Conservation (phyloP, 164 flowering plant genomes). For the Protea cynaroides region DNA sequence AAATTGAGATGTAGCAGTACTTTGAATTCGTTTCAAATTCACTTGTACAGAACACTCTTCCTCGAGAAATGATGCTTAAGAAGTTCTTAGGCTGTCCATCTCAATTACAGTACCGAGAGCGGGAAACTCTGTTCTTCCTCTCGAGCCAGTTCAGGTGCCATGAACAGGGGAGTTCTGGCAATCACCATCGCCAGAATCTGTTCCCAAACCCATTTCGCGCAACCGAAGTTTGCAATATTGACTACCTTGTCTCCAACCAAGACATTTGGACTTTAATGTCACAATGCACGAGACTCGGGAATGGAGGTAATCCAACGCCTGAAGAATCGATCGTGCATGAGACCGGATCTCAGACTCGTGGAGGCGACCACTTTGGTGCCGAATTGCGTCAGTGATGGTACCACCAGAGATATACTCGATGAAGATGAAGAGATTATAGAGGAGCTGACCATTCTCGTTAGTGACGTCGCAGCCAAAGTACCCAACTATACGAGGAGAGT, state of each 20-base stretch:
- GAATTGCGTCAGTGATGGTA: conserved; percentile 41
- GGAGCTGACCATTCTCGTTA: conserved; percentile 18
- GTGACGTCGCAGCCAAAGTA: conserved; percentile 47
- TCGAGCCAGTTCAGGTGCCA: conserved; percentile 86
- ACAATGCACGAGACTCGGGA: conserved; percentile 60
- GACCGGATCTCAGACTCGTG: conserved; percentile 32
- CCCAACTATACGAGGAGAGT: conserved; percentile 36
- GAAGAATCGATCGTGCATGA: conserved; percentile 33
- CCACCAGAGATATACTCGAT: conserved; percentile 66
- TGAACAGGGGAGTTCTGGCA: conserved; percentile 66
- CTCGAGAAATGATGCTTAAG: too few species aligned
- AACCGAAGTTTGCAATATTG: conserved; percentile 75
- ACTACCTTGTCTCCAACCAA: conserved; percentile 41
- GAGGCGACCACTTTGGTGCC: conserved; percentile 29
- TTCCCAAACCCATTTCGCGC: conserved; percentile 37
- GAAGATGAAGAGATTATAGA: conserved; percentile 55
- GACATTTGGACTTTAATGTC: conserved; percentile 65
- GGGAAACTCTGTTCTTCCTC: conserved; percentile 61
- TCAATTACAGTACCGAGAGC: conserved; percentile 72
- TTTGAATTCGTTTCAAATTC: too few species aligned
- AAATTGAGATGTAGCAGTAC: too few species aligned
- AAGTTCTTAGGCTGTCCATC: conserved; percentile 12
- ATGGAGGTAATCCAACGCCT: conserved; percentile 63
- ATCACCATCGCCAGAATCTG: conserved; percentile 8
- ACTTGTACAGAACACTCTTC: too few species aligned